Evolutionary conservation across 768 basidiomycete species (phyloP).

Genomic region (Russula virescens): DNA sequence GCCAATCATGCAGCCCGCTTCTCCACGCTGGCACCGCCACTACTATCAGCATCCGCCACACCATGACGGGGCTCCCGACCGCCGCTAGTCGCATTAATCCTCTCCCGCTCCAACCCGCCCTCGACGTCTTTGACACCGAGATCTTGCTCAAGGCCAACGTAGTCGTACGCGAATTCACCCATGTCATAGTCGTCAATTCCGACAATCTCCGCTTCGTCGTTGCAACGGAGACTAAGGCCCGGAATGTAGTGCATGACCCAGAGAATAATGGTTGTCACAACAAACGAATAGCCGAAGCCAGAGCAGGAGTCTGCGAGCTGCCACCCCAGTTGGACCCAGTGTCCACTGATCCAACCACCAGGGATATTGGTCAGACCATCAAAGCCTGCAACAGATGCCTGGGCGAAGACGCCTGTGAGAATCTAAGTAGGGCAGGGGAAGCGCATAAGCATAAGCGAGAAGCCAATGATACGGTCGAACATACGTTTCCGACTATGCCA

Average conservation of each 20-base stretch:
- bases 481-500: constrained; percentile 65
- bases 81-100: constrained; percentile 19
- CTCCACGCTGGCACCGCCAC: not conserved
- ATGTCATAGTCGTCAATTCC: constrained; percentile 81
- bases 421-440: constrained; percentile 30
- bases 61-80: constrained; percentile 21
- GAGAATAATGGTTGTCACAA: constrained; percentile 35
- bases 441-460: not conserved
- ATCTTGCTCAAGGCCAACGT: constrained; percentile 55
- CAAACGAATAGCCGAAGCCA: constrained; percentile 33
- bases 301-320: constrained; percentile 37
- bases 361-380: constrained; percentile 41
- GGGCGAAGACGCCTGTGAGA: constrained; percentile 27
- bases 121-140: constrained; percentile 21
- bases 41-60: constrained; percentile 4
- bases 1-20: not conserved
- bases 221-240: constrained; percentile 36
- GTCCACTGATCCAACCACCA: constrained; percentile 43
- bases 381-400: constrained; percentile 39
- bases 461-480: constrained; percentile 5
- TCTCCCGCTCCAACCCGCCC: constrained; percentile 21
- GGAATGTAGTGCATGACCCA: constrained; percentile 44
- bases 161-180: constrained; percentile 88
- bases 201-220: constrained; percentile 26
- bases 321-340: constrained; percentile 40